Percentiles rank a stretch among this genome's conserved stretches.
phyloP scores from a whole-genome alignment of 768 basidiomycete species.

The Neoboletus subvelutipes region DNA sequence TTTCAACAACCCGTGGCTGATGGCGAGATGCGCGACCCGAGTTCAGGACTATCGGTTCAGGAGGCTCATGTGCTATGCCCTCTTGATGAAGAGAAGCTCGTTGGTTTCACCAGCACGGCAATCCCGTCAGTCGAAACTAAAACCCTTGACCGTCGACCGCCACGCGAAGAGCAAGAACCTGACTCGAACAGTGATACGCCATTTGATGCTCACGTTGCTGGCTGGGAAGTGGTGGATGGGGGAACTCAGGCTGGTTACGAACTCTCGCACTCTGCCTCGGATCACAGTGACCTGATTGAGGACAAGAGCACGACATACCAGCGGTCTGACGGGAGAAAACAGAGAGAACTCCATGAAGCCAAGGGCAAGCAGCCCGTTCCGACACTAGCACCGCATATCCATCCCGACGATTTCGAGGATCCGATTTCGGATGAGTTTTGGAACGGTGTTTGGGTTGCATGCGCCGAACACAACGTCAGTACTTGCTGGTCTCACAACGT shows the following conservation, averaged over 20 bases:
- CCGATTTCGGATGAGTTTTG: conserved; percentile 87
- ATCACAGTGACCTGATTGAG: conserved; percentile 43
- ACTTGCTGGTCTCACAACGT: conserved; percentile 4
- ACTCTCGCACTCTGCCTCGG: conserved; percentile 46
- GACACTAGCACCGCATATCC: conserved; percentile 67
- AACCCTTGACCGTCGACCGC: conserved; percentile 47
- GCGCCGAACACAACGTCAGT: conserved; percentile 84
- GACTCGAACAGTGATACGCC: neutral
- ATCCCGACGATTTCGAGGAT: conserved; percentile 81
- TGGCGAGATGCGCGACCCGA: neutral
- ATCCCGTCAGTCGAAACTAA: conserved; percentile 75
- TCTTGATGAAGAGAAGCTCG: conserved; percentile 47
- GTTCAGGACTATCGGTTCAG: conserved; percentile 38
- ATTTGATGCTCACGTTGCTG: conserved; percentile 37
- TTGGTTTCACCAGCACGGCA: conserved; percentile 59
- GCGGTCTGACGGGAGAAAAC: conserved; percentile 53
- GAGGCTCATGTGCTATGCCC: conserved; percentile 54
- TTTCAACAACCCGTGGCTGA: conserved; percentile 34
- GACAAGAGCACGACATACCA: conserved; percentile 51
- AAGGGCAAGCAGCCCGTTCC: conserved; percentile 59
- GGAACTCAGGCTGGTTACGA: conserved; percentile 43
- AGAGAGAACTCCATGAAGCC: conserved; percentile 56
- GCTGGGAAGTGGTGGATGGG: conserved; percentile 45
- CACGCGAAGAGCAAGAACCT: conserved; percentile 15
- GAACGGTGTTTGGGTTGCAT: conserved; percentile 86